These are phyloP conservation scores for Astrothelium subdiscretum DNA, from an alignment of 495 filamentous ascomycete species.

Conservation along the genomic window DNA sequence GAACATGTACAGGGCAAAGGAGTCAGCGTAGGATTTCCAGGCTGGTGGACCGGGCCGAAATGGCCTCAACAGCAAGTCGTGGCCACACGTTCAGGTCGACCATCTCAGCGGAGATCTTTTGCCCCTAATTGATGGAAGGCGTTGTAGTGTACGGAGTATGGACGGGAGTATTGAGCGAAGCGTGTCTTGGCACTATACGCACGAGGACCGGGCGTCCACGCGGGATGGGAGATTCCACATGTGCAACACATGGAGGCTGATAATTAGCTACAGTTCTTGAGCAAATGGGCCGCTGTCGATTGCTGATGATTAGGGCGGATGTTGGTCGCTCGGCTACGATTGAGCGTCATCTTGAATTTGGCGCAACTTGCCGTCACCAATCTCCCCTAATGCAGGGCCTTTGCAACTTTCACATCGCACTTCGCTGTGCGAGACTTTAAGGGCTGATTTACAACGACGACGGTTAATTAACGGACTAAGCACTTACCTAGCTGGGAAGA, in stretches of 20 bases:
- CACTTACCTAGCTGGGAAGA: neutral
- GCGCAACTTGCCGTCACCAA: neutral
- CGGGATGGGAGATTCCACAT: neutral
- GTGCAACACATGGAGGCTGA: neutral
- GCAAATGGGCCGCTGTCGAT: neutral
- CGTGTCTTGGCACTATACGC: neutral
- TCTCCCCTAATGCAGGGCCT: neutral
- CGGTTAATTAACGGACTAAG: neutral
- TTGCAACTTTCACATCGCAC: neutral
- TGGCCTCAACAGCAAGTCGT: neutral
- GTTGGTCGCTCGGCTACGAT: neutral
- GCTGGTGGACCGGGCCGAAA: neutral
- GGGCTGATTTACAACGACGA: neutral
- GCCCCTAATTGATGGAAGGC: neutral
- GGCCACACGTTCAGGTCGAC: neutral
- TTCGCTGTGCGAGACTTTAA: neutral
- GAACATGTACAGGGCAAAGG: conserved; percentile 4
- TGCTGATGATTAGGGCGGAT: neutral
- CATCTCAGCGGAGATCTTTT: neutral
- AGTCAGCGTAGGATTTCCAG: neutral
- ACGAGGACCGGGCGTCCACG: neutral
- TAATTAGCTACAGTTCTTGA: neutral
- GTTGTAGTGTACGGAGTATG: neutral
- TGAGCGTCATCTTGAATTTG: no score
- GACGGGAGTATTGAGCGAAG: no score